Evolutionary conservation across 2,329 filamentous ascomycete species (phyloP), one percentile per base, ranked within the genome.

Genomic region (Ophiostoma himal-ulmi): DNA sequence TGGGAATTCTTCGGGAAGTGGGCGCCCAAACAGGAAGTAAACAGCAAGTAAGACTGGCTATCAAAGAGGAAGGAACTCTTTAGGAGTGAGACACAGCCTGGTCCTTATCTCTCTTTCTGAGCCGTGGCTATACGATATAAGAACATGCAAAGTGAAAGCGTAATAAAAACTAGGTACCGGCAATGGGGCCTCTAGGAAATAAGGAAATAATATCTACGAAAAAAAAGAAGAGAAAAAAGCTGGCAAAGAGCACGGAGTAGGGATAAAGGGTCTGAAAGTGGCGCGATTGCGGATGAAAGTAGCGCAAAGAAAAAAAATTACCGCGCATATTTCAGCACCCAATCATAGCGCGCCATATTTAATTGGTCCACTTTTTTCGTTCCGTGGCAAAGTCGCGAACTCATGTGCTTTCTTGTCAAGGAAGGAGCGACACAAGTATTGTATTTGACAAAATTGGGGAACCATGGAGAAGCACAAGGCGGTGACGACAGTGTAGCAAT

Each of bases 351-450:
- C 69, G 71, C 65, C 71, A 57, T n/a, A 44, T 52, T 62, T 39
- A 69, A 30, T 37, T 41, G 67, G 20, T 62, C 71, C 67, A 20
- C 41, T 67, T 70, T 70, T 68, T 22, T 57, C 22, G 44, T 57
- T 67, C 64, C 20, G 69, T 70, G 71, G 71, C 69, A 67, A 72
- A 67, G 41, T 72, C 71, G 71, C 71, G 71, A 72, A 72, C 71
- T 72, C 71, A 72, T 72, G 71, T 72, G 71, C 71, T 70, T 69
- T 67, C 57, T 37, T 20, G 68, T 48, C 60, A 69, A n/a, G 30
- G 30, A 41, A 54, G 30, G 52, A 17, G 48, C 26, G 48, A 34
- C 44, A n/a, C 11, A 11, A 5, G 44, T n/a, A 20, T 20, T 30
- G n/a, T 22, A 48, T 48, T 17, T 57, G 52, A 57, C 52, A 57